Conservation (phyloP, 2,329 filamentous ascomycete genomes). For the Hortaea werneckii region DNA sequence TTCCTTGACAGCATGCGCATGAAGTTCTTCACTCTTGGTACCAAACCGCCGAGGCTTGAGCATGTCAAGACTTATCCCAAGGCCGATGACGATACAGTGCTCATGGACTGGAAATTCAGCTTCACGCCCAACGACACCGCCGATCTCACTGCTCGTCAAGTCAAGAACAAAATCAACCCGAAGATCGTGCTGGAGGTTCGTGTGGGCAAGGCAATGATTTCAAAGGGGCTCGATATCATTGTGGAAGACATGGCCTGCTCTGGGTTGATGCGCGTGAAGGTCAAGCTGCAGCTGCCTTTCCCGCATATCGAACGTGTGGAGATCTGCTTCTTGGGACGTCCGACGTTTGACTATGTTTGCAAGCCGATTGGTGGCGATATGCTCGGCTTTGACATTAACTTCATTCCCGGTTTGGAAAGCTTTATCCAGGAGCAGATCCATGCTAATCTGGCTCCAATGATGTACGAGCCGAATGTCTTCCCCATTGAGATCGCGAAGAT, state of each 20-base stretch:
- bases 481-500: constrained; percentile 98
- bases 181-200: constrained; percentile 93
- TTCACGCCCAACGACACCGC: constrained; percentile 92
- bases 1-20: constrained; percentile 91
- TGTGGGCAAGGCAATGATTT: constrained; percentile 90
- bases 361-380: constrained; percentile 93
- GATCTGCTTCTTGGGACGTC: constrained; percentile 84
- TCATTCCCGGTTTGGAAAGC: constrained; percentile 83
- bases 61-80: constrained; percentile 98
- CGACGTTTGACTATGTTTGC: constrained; percentile 91
- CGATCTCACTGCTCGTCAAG: constrained; percentile 80
- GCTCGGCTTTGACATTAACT: constrained; percentile 97
- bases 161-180: constrained; percentile 93
- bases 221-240: constrained; percentile 93
- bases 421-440: constrained; percentile 98
- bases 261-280: constrained; percentile 90
- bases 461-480: constrained; percentile 97
- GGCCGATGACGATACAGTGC: constrained; percentile 84
- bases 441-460: constrained; percentile 86
- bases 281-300: constrained; percentile 93
- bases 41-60: constrained; percentile 90
- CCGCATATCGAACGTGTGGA: constrained; percentile 92
- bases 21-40: constrained; percentile 86
- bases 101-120: constrained; percentile 99
- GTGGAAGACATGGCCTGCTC: constrained; percentile 97